phyloP scores from a whole-genome alignment of 2,329 filamentous ascomycete genomes.

The Exophiala calicioides region DNA sequence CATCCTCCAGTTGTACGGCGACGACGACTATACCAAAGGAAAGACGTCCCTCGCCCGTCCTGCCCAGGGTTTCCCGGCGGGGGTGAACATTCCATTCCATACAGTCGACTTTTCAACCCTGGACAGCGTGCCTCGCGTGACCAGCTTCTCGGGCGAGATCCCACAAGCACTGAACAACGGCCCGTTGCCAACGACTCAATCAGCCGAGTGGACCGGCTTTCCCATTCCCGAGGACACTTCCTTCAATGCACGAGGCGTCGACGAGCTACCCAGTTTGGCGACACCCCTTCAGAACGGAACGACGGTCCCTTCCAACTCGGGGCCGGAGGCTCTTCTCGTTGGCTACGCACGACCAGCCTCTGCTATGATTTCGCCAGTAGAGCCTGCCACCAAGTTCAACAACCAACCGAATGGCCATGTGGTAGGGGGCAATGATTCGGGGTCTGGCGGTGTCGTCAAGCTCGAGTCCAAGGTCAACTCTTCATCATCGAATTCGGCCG shows the following conservation, averaged over 20 bases:
- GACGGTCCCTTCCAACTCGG: too few species aligned
- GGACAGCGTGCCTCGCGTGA: conserved; percentile 9
- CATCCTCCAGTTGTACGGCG: conserved; percentile 23
- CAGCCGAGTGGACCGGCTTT: too few species aligned
- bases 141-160: neutral
- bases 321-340: too few species aligned
- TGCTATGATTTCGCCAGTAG: neutral
- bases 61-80: conserved; percentile 11
- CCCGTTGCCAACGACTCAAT: neutral
- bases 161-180: neutral
- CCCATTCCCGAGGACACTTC: too few species aligned
- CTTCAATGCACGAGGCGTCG: too few species aligned
- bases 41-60: conserved; percentile 25
- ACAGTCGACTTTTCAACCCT: conserved; percentile 19
- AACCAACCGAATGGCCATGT: conserved; percentile 11
- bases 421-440: conserved; percentile 3
- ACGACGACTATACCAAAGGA: conserved; percentile 24
- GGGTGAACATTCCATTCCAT: conserved; percentile 19
- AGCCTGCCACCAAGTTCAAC: neutral
- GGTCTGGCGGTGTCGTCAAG: conserved; percentile 16
- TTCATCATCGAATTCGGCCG: conserved; percentile 19
- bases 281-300: too few species aligned
- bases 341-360: too few species aligned
- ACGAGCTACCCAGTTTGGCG: too few species aligned
- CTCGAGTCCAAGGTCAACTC: conserved; percentile 17